Conservation (phyloP, 2,329 filamentous ascomycete genomes). For the Blastomyces gilchristii region DNA sequence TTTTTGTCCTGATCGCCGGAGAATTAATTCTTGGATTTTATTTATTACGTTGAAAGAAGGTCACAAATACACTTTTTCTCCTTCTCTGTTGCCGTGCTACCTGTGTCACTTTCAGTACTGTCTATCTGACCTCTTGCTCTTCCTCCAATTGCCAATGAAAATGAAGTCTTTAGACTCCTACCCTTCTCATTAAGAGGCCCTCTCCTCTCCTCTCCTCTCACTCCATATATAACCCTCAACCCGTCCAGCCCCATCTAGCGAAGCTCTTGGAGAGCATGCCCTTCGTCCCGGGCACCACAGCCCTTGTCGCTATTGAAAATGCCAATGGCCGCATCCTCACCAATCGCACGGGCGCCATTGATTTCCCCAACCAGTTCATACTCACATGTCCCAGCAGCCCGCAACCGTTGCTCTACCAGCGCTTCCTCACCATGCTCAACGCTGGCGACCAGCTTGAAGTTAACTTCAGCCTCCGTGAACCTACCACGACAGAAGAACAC, state of each 20-base stretch:
- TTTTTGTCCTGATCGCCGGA: no score
- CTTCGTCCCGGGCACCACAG: constrained; percentile 2
- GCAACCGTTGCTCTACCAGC: constrained; percentile 4
- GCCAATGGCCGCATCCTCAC: constrained; percentile 3
- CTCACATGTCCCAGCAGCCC: constrained; percentile 6
- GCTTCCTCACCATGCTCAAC: constrained; percentile 7
- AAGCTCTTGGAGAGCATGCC: constrained; percentile 2
- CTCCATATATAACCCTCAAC: not conserved
- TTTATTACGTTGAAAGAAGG: no score
- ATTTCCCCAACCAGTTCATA: constrained; percentile 2
- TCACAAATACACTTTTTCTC: no score
- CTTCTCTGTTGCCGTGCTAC: not conserved
- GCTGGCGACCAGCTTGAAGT: constrained; percentile 1
- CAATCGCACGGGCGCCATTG: not conserved
- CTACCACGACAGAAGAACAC: constrained; percentile 3
- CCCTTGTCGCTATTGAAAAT: constrained; percentile 6
- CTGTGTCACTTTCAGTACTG: not conserved
- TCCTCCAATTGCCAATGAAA: not conserved
- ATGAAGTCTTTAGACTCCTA: not conserved
- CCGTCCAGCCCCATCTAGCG: not conserved
- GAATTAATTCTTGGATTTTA: no score
- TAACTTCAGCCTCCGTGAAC: not conserved
- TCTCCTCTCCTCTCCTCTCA: not conserved
- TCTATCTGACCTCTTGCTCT: not conserved
- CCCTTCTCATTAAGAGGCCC: not conserved